Evolutionary conservation across 371 early-diverging fungal genomes (phyloP).

Genomic region (Rhizopus microsporus): DNA sequence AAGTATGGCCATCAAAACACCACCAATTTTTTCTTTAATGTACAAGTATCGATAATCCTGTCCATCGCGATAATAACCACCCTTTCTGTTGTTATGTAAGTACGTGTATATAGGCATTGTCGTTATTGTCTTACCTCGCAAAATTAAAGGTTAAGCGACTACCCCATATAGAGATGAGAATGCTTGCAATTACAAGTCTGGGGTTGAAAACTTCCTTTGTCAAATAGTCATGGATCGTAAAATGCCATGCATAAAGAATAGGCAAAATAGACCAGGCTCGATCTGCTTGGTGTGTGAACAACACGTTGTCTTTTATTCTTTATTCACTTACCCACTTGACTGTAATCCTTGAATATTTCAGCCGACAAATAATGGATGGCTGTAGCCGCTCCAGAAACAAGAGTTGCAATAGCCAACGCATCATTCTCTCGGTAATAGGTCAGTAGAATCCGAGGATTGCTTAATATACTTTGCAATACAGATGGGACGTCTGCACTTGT

Average conservation of each 20-base stretch:
- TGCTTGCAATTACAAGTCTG: slow-evolving; percentile 50
- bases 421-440: slow-evolving; percentile 22
- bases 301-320: background rate
- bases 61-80: slow-evolving; percentile 69
- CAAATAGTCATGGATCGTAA: slow-evolving; percentile 48
- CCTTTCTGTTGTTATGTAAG: slow-evolving; percentile 54
- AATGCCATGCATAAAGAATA: slow-evolving; percentile 59
- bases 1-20: slow-evolving; percentile 66
- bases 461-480: background rate
- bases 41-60: slow-evolving; percentile 82
- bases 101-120: background rate
- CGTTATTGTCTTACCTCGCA: slow-evolving; percentile 33
- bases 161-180: slow-evolving; percentile 76
- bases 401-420: slow-evolving; percentile 27
- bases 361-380: slow-evolving; percentile 31
- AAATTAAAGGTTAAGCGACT: slow-evolving; percentile 81
- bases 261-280: slow-evolving; percentile 77
- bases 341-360: slow-evolving; percentile 45
- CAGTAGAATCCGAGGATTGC: background rate
- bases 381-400: slow-evolving; percentile 13
- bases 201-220: slow-evolving; percentile 33
- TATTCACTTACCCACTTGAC: slow-evolving; percentile 50
- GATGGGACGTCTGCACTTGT: slow-evolving; percentile 8
- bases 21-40: slow-evolving; percentile 44
- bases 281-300: slow-evolving; percentile 39